Evolutionary conservation across 495 filamentous ascomycete genomes (phyloP).

Genomic region (Talaromyces proteolyticus): DNA sequence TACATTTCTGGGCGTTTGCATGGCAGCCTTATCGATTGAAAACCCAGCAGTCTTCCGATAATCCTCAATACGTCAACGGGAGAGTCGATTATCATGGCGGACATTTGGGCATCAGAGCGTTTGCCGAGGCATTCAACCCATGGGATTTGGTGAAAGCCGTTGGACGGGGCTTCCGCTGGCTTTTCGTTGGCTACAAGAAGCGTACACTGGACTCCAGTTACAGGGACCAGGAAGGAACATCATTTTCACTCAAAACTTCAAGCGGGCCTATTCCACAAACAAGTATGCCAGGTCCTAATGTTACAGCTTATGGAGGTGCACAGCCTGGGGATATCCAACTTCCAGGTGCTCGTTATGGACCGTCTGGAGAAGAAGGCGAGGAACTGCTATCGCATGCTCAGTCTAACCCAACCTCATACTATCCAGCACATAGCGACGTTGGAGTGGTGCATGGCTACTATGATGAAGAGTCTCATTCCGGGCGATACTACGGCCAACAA

Average conservation of each 20-base stretch:
- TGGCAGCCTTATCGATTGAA: slow-evolving; percentile 58
- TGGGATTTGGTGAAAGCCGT: slow-evolving; percentile 80
- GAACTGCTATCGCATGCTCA: slow-evolving; percentile 37
- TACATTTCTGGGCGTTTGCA: slow-evolving; percentile 74
- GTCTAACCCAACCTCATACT: slow-evolving; percentile 23
- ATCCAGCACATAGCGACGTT: slow-evolving; percentile 1
- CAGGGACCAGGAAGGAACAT: slow-evolving; percentile 14
- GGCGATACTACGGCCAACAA: neutral
- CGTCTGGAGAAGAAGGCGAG: slow-evolving; percentile 32
- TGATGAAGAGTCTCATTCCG: slow-evolving; percentile 9
- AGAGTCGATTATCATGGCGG: slow-evolving; percentile 55
- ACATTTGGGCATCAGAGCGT: slow-evolving; percentile 52
- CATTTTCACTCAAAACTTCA: slow-evolving; percentile 24
- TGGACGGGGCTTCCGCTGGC: slow-evolving; percentile 72
- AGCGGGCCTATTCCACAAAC: slow-evolving; percentile 9
- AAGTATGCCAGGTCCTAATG: slow-evolving; percentile 4
- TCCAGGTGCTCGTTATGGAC: slow-evolving; percentile 13
- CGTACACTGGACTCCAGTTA: slow-evolving; percentile 50
- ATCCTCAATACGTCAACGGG: slow-evolving; percentile 43
- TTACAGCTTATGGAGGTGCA: slow-evolving; percentile 30
- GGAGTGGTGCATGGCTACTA: slow-evolving; percentile 11
- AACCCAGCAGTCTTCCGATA: slow-evolving; percentile 24
- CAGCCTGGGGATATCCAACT: slow-evolving; percentile 15
- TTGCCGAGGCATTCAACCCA: slow-evolving; percentile 71
- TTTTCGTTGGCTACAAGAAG: slow-evolving; percentile 64